Conservation (phyloP, 257 asterid species). For the Salvia rosmarinus region DNA sequence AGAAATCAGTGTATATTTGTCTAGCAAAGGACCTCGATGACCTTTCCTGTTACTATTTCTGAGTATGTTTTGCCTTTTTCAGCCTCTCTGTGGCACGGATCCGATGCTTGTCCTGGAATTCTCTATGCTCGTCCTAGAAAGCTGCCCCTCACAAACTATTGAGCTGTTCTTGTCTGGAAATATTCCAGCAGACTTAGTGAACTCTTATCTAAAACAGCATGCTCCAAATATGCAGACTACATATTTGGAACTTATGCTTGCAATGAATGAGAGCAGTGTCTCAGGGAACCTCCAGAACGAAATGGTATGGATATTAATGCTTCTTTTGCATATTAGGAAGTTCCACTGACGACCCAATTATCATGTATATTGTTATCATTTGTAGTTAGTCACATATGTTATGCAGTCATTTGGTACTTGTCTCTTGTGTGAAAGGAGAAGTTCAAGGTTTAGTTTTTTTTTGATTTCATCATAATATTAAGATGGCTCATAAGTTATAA, state of each 20-base stretch:
- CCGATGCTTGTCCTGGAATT: conserved; percentile 97
- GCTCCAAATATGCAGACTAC: conserved; percentile 94
- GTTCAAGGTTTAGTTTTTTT: background rate
- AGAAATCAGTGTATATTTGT: conserved; percentile 25
- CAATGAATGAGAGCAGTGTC: conserved; percentile 82
- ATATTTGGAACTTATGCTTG: conserved; percentile 91
- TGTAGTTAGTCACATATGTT: background rate
- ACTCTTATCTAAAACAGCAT: conserved; percentile 90
- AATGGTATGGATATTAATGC: conserved; percentile 66
- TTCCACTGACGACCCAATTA: conserved; percentile 5
- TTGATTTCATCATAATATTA: conserved; percentile 1
- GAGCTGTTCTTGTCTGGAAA: conserved; percentile 95
- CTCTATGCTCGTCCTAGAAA: conserved; percentile 93
- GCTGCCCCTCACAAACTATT: conserved; percentile 88
- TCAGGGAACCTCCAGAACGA: conserved; percentile 95
- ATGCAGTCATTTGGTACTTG: conserved; percentile 15
- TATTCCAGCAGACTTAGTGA: conserved; percentile 93
- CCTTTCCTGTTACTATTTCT: conserved; percentile 25
- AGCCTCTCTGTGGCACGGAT: conserved; percentile 92
- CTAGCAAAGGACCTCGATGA: conserved; percentile 14
- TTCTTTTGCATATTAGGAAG: conserved; percentile 33
- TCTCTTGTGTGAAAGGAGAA: conserved; percentile 4
- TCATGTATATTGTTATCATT: background rate
- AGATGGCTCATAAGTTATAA: conserved; percentile 18
- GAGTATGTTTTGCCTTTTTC: conserved; percentile 33